Percentiles rank a stretch among this genome's conserved stretches.
phyloP scores from a whole-genome alignment of 2,329 filamentous ascomycete genomes.

The Hypomyces rosellus region DNA sequence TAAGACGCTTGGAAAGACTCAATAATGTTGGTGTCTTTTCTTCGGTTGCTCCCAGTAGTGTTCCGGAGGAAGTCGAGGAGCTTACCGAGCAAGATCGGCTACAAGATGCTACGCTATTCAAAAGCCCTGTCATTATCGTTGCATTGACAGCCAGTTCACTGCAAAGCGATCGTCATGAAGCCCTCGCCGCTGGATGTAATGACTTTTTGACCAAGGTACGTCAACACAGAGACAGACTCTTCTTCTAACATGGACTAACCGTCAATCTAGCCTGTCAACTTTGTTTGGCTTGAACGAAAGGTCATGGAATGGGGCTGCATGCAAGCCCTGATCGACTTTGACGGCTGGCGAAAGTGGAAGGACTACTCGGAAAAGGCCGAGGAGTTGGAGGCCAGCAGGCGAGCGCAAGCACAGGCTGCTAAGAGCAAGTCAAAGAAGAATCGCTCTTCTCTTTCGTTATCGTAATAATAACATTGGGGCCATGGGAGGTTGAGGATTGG shows the following conservation, averaged over 20 bases:
- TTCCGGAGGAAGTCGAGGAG: constrained; percentile 38
- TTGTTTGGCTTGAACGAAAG: constrained; percentile 94
- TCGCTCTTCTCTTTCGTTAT: constrained; percentile 30
- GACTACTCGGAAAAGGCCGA: constrained; percentile 56
- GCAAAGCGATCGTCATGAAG: constrained; percentile 92
- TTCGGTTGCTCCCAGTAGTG: constrained; percentile 52
- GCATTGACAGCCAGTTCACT: constrained; percentile 90
- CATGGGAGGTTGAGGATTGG: neutral
- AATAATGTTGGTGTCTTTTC: constrained; percentile 92
- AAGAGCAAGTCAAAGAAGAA: constrained; percentile 41
- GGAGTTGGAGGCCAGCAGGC: constrained; percentile 37
- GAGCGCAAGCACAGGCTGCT: constrained; percentile 25
- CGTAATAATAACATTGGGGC: neutral
- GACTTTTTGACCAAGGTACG: constrained; percentile 95
- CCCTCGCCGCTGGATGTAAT: constrained; percentile 90
- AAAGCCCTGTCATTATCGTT: constrained; percentile 96
- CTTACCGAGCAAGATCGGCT: constrained; percentile 62
- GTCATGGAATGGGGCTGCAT: constrained; percentile 99
- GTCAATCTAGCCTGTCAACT: constrained; percentile 74
- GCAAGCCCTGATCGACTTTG: constrained; percentile 97
- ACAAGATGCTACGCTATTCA: constrained; percentile 67
- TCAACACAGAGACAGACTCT: neutral
- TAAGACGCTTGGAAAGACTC: constrained; percentile 77
- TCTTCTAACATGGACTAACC: neutral
- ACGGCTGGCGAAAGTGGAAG: constrained; percentile 97